Conservation (phyloP, 2,329 filamentous ascomycete genomes). For the Pseudogymnoascus sp. region DNA sequence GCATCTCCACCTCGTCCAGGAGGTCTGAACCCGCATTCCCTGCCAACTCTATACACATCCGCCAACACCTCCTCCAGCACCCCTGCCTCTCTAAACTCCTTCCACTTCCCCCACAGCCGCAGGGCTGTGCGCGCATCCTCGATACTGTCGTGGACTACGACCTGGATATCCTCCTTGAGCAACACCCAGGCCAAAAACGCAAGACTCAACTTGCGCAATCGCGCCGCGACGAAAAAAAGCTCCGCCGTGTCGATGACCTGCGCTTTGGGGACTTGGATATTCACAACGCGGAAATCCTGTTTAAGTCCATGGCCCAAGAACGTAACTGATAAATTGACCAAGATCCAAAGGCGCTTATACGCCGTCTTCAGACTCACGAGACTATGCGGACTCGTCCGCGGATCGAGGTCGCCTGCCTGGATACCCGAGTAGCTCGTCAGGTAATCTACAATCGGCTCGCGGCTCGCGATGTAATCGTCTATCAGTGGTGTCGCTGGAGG, state of each 20-base stretch:
- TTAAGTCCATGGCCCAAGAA: conserved; percentile 92
- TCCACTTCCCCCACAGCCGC: conserved; percentile 80
- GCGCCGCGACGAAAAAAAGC: conserved; percentile 74
- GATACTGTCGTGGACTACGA: conserved; percentile 87
- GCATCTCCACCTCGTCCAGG: conserved; percentile 28
- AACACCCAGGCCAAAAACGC: conserved; percentile 88
- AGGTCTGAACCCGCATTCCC: conserved; percentile 50
- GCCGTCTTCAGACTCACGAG: conserved; percentile 82
- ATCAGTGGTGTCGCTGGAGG: conserved; percentile 83
- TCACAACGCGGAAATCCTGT: conserved; percentile 96
- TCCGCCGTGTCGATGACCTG: conserved; percentile 95
- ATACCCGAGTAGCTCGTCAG: conserved; percentile 93
- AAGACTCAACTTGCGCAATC: conserved; percentile 79
- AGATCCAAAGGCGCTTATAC: conserved; percentile 97
- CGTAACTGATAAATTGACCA: conserved; percentile 86
- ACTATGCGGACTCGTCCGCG: conserved; percentile 68
- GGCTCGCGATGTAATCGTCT: conserved; percentile 91
- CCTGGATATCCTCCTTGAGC: conserved; percentile 88
- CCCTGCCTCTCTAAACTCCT: conserved; percentile 81
- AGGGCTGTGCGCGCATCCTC: conserved; percentile 90
- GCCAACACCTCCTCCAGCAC: conserved; percentile 76
- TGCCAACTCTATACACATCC: conserved; percentile 70
- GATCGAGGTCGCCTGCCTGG: conserved; percentile 74
- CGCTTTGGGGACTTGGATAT: conserved; percentile 84
- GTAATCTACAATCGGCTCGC: conserved; percentile 89